Evolutionary conservation across 2,329 filamentous ascomycete genomes (phyloP).

Genomic region (Metarhizium rileyi): DNA sequence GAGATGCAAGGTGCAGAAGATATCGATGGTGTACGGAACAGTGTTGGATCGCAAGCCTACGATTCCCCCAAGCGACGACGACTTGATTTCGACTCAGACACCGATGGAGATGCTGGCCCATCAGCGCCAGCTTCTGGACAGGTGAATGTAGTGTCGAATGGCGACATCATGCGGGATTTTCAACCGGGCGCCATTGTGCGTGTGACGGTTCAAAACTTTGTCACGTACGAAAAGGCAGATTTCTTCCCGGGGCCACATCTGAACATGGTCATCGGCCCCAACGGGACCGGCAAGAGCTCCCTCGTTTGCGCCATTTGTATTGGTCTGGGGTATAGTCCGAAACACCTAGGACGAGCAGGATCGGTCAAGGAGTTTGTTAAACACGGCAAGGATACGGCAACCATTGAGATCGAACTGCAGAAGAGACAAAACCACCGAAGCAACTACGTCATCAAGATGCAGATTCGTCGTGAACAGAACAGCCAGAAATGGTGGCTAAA

Average conservation of each 20-base stretch:
- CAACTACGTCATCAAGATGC: slow-evolving; percentile 67
- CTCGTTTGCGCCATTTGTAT: slow-evolving; percentile 94
- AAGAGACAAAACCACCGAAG: slow-evolving; percentile 44
- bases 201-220: slow-evolving; percentile 79
- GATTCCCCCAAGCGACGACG: slow-evolving; percentile 28
- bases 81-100: slow-evolving; percentile 15
- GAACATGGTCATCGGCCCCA: slow-evolving; percentile 99
- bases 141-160: slow-evolving; percentile 7
- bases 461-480: slow-evolving; percentile 75
- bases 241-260: slow-evolving; percentile 85
- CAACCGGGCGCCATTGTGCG: slow-evolving; percentile 81
- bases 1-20: slow-evolving; percentile 31
- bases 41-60: slow-evolving; percentile 14
- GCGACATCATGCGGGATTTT: slow-evolving; percentile 26
- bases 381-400: slow-evolving; percentile 66
- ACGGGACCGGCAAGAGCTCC: slow-evolving; percentile 95
- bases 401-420: slow-evolving; percentile 85
- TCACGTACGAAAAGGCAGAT: slow-evolving; percentile 88
- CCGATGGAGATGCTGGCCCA: slow-evolving; percentile 9
- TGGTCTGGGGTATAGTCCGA: slow-evolving; percentile 74
- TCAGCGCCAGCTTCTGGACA: slow-evolving; percentile 8
- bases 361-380: slow-evolving; percentile 88
- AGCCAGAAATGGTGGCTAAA: slow-evolving; percentile 72
- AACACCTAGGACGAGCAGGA: slow-evolving; percentile 76
- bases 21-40: slow-evolving; percentile 17